Base-by-base conservation (phyloP, 2,329 filamentous ascomycete species). In the Pseudofabraea citricarpa region DNA sequence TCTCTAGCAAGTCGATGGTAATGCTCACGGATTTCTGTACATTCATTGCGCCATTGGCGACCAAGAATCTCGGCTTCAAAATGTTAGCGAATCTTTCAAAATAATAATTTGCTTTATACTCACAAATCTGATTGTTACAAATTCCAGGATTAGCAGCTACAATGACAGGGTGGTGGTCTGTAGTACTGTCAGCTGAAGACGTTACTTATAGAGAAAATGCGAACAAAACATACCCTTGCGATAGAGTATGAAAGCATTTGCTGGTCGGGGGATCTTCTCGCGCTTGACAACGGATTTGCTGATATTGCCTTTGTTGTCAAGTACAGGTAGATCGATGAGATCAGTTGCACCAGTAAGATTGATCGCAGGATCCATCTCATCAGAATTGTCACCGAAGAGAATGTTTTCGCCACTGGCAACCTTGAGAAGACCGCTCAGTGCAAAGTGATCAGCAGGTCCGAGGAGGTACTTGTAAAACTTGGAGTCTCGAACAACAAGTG, bases 121-220 rank as follows among this genome's bases (percentile, higher is more conserved):
- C 39, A 44, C 45, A 47, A 15, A 47, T 40, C 15, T 44, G 12
- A 16, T 40, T 44, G 31, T 40, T 41, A 26, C 44, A 41, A 5
- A 40, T 37, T 5, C 37, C 41, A 3, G 45, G 41, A 31, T 47
- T 47, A 12, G 26, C 20, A 19, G 4, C 27, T 15, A 13, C 16
- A 36, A 31, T 15, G 16, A 31, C 27, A 9, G 13, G 12, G 16
- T 31, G 27, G 16, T 31, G 27, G 16, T 31, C 27, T 31, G 16
- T 9, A 31, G 16, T 15, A 31, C n/a, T n/a, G n/a, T n/a, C n/a
- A n/a, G n/a, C n/a, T n/a, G n/a, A n/a, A n/a, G n/a, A n/a, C n/a
- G n/a, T n/a, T n/a, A n/a, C n/a, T n/a, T n/a, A n/a, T n/a, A n/a
- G n/a, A n/a, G n/a, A n/a, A n/a, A n/a, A n/a, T n/a, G n/a, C n/a